Base-by-base conservation (phyloP, 768 basidiomycete species). In the Phaffia australis region DNA sequence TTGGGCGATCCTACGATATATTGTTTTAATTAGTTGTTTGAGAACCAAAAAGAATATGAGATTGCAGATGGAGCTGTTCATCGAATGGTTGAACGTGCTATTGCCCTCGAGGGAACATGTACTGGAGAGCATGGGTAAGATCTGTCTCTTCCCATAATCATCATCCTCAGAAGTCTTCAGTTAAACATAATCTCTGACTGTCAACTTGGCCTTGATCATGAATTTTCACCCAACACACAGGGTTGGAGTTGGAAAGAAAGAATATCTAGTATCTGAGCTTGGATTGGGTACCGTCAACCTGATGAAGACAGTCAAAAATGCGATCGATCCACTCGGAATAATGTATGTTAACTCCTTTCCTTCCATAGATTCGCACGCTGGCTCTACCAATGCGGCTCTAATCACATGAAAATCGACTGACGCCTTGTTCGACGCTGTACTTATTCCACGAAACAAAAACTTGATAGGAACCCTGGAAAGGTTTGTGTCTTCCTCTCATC, bases 231-330 rank as follows among this genome's bases (percentile, higher is more conserved):
- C 35, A 42, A 42, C 11, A 42, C 11, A 5, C 35, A 42, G 35
- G 11, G 35, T 42, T 11, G 52, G 52, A 30, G 52, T 29, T 6
- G 60, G n/a, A 25, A 30, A 23, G 52, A 25, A 56, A 66, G 83
- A 87, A 72, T 94, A 88, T 75, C 81, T 97, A 1, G 74, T 78
- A 21, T 81, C 85, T n/a, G 93, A 97, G 74, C 81, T 97, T 0
- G 93, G 93, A 0, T 79, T 79, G 56, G 85, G 84, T 4, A 93
- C 91, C 0, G 85, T 95, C 15, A 82, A 83, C 56, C 78, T 94
- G 14, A 91, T 95, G 90, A 84, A 83, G 78, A 82, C 81, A n/a
- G 81, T 95, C 71, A 97, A 94, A 76, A 77, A 77, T 50, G 81
- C 85, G 11, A 54, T 74, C 73, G 69, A 73, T 51, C 67, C 67